Evolutionary conservation across 192 early-diverging fungal species (phyloP), one percentile per base, ranked within the genome.

Genomic region (Coemansia sp.): DNA sequence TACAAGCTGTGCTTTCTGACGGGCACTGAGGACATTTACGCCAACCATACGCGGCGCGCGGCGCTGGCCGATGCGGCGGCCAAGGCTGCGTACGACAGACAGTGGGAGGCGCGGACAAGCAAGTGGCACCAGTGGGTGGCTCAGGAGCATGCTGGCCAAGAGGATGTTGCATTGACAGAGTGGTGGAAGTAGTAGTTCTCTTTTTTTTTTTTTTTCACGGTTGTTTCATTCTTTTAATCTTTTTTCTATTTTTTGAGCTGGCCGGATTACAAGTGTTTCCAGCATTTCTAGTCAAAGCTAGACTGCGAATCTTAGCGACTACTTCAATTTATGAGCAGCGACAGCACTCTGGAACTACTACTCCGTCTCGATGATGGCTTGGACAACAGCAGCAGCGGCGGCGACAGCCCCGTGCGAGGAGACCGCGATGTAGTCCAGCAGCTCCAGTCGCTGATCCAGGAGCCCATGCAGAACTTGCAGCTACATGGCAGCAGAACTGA

Each of bases 1-100:
- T 99, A 99, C 84, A 93, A 94, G 81, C 91, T 99, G 56, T 98
- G 94, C 68, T 99, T 94, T 71, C 89, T 99, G 24, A 92, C 89
- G 41, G 84, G 90, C 21, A 95, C 95, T 4, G 97, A 99, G 70
- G 97, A 99, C 60, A 75, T 97, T 92, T 82, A 80, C 68, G 76
- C 83, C 76, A 72, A 76, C 67, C 77, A 76, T 59, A 54, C 76
- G 50, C 53, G 79, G n/a, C 65, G 79, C 22, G 65, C 62, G 4
- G 41, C 42, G 50, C 56, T 76, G 38, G 41, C 37, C 0, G 58
- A 65, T n/a, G 54, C 36, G 24, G 52, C 60, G 21, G 64, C 62
- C n/a, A 56, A 67, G 46, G 17, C 38, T 11, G 71, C 67, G 10
- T 70, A 72, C 11, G 65, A 60, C 8, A 44, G 58, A 52, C 60